These are phyloP conservation scores for Chlamydomonas reinhardtii DNA, from an alignment of 163 green algal species.

Conservation along the genomic window DNA sequence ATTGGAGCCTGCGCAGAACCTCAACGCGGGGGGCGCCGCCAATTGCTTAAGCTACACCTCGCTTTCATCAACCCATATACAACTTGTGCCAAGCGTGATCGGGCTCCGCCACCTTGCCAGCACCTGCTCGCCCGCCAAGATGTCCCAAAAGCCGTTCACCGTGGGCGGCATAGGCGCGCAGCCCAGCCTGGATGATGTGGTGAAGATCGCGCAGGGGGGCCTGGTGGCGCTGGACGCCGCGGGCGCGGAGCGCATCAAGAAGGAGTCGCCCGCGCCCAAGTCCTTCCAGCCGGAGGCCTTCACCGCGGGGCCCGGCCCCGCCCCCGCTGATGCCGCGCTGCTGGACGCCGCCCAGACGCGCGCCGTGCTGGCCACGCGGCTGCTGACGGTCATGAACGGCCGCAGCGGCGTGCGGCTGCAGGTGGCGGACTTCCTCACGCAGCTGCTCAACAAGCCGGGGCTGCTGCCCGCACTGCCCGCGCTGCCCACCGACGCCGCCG, in stretches of 20 bases:
- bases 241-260: slow-evolving; percentile 78
- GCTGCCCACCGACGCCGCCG: slow-evolving; percentile 41
- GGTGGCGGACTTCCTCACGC: slow-evolving; percentile 65
- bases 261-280: slow-evolving; percentile 80
- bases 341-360: slow-evolving; percentile 62
- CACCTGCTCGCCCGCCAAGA: neutral
- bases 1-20: too few species aligned
- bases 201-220: slow-evolving; percentile 56
- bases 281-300: slow-evolving; percentile 64
- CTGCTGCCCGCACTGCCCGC: slow-evolving; percentile 57
- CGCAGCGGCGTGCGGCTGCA: slow-evolving; percentile 64
- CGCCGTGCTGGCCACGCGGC: slow-evolving; percentile 69
- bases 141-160: slow-evolving; percentile 51
- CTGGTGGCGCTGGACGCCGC: slow-evolving; percentile 66
- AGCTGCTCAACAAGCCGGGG: slow-evolving; percentile 57
- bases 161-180: slow-evolving; percentile 68
- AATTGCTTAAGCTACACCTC: too few species aligned
- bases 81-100: too few species aligned
- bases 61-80: too few species aligned
- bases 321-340: neutral
- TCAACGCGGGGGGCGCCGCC: too few species aligned
- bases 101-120: too few species aligned
- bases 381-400: slow-evolving; percentile 79
- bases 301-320: neutral
- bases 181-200: slow-evolving; percentile 70